Base-by-base conservation (phyloP, 371 early-diverging fungal genomes). In the Mortierella sp. region DNA sequence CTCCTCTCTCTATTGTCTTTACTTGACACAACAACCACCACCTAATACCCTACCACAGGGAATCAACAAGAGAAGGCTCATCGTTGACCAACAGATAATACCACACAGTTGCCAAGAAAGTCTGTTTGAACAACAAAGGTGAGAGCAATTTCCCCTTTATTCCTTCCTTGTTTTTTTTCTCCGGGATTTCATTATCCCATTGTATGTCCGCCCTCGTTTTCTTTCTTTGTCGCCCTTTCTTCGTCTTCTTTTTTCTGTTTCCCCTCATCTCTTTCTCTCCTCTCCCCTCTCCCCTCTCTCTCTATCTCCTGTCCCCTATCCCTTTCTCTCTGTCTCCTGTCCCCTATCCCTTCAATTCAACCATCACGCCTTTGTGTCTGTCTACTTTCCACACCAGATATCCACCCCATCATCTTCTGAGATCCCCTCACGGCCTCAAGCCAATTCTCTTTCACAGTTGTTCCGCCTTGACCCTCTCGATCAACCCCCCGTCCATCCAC, bases 151-250 rank as follows among this genome's bases (percentile, higher is more conserved):
- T 31, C 34, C 16, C 16, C n/a, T n/a, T n/a, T n/a, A n/a, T n/a
- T n/a, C n/a, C n/a, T n/a, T n/a, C n/a, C n/a, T n/a, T n/a, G n/a
- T n/a, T n/a, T n/a, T 19, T 58, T 58, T 55, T 31, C 55, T 26
- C 13, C 58, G 58, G 58, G 58, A 34, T 58, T 58, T 58, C 58
- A 58, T 58, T 58, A 31, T 58, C 58, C 58, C 58, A 31, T 55
- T 31, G 13, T 34, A 55, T 55, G 34, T 55, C 55, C 34, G 34
- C 55, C 31, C 34, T 4, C 4, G 14, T 47, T 4, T 14, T 29
- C 44, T 29, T 43, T 29, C 16, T 29, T 22, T 40, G 0, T 24
- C n/a, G 34, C 24, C 34, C 40, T 4, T 41, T 13, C 31, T 16
- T 37, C 24, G 5, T 37, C 19, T n/a, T 11, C 39, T 5, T 24